Conservation (phyloP, 1,284 basidiomycete species). For the Leccinum fallax region DNA sequence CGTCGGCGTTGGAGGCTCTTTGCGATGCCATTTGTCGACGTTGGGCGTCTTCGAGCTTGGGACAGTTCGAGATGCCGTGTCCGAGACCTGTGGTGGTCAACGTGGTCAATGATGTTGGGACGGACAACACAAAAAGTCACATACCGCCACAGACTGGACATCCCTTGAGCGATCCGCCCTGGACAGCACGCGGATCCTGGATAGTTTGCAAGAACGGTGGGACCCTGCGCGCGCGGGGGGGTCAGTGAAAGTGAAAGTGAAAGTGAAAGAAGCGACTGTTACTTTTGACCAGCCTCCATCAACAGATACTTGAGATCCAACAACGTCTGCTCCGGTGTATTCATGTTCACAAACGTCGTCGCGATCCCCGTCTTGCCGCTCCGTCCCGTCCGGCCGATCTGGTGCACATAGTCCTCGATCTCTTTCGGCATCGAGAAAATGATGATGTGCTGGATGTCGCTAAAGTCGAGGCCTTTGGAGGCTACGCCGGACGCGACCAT, state of each 20-base stretch:
- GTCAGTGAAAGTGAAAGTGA: no score
- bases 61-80: constrained; percentile 92
- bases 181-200: constrained; percentile 86
- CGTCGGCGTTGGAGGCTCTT: constrained; percentile 64
- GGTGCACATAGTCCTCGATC: constrained; percentile 98
- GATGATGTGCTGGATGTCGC: constrained; percentile 97
- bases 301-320: constrained; percentile 96
- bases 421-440: constrained; percentile 99
- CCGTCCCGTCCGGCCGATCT: constrained; percentile 97
- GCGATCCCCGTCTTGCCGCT: constrained; percentile 98
- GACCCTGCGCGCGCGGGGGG: constrained; percentile 51
- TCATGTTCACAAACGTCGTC: constrained; percentile 99
- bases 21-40: constrained; percentile 88
- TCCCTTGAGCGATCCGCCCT: constrained; percentile 78
- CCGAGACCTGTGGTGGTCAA: constrained; percentile 67
- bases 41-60: constrained; percentile 94
- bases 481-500: constrained; percentile 99
- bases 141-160: constrained; percentile 96
- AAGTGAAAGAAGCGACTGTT: constrained; percentile 19
- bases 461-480: constrained; percentile 97
- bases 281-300: constrained; percentile 98
- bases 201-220: constrained; percentile 93
- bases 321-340: constrained; percentile 93
- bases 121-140: neutral
- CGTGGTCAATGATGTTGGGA: neutral